These are phyloP conservation scores for Cryomyces antarcticus DNA, from an alignment of 495 filamentous ascomycete species.

Conservation along the genomic window DNA sequence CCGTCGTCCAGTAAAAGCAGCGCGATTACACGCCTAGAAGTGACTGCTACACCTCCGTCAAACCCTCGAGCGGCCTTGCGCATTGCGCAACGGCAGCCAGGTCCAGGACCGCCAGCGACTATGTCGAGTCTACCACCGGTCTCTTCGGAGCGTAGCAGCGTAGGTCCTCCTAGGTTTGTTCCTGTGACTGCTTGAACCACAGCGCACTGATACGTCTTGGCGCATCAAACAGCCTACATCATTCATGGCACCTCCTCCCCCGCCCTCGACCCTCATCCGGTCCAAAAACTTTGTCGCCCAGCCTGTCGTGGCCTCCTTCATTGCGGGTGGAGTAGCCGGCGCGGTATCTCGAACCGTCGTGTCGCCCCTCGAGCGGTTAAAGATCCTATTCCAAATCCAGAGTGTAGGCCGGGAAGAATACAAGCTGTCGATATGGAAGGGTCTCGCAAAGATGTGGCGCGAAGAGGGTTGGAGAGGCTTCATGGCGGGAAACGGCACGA, in stretches of 20 bases:
- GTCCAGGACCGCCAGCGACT: no score
- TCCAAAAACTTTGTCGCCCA: conserved; percentile 28
- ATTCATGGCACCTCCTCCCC: not conserved
- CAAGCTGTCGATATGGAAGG: conserved; percentile 73
- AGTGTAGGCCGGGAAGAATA: conserved; percentile 80
- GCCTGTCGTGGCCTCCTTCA: conserved; percentile 75
- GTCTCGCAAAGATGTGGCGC: conserved; percentile 78
- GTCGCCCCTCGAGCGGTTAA: conserved; percentile 82
- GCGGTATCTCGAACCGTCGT: conserved; percentile 96
- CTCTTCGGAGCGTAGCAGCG: no score
- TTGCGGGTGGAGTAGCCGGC: conserved; percentile 88
- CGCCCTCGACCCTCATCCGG: not conserved
- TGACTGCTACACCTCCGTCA: no score
- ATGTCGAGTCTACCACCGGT: no score
- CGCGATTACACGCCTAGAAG: no score
- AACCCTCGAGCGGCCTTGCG: no score
- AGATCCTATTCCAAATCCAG: conserved; percentile 95
- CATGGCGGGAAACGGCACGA: conserved; percentile 93
- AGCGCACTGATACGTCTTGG: no score
- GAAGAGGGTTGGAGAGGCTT: conserved; percentile 94
- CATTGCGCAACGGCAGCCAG: no score
- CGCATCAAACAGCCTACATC: not conserved
- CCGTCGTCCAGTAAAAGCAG: no score
- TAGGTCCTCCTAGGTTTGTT: no score
- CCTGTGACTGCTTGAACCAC: no score